phyloP scores from a whole-genome alignment of 2,329 filamentous ascomycete species.

The Dactylonectria estremocensis region DNA sequence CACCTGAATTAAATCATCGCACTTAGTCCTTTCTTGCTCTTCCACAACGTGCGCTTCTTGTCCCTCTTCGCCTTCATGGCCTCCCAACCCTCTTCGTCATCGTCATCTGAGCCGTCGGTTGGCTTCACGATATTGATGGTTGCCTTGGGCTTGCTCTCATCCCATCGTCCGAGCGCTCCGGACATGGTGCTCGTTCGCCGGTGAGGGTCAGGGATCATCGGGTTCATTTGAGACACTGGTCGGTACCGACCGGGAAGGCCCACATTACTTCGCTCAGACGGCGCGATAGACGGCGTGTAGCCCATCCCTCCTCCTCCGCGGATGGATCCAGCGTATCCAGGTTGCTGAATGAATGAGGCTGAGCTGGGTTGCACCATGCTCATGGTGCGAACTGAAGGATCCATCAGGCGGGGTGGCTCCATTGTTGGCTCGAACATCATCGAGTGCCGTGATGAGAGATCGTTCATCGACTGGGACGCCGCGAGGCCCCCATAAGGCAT shows the following conservation, averaged over 20 bases:
- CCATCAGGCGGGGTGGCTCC: constrained; percentile 60
- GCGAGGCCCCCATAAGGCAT: constrained; percentile 47
- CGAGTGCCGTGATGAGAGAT: constrained; percentile 61
- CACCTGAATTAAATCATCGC: constrained; percentile 58
- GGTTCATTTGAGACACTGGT: constrained; percentile 79
- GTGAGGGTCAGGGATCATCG: constrained; percentile 49
- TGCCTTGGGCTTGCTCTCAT: constrained; percentile 52
- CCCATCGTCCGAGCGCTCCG: constrained; percentile 50
- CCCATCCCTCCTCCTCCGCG: constrained; percentile 61
- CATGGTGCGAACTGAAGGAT: constrained; percentile 77
- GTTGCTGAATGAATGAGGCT: constrained; percentile 69
- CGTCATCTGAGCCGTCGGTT: constrained; percentile 64
- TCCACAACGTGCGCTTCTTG: constrained; percentile 78
- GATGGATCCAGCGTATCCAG: constrained; percentile 52
- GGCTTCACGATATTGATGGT: constrained; percentile 57
- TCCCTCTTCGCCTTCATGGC: constrained; percentile 79
- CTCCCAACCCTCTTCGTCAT: constrained; percentile 79
- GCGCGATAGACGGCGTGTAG: constrained; percentile 93
- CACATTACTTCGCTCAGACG: constrained; percentile 94
- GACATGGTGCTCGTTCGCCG: constrained; percentile 55
- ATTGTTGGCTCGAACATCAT: constrained; percentile 64
- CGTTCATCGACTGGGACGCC: constrained; percentile 60
- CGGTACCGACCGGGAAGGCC: constrained; percentile 92
- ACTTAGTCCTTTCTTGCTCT: constrained; percentile 71
- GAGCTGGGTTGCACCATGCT: constrained; percentile 85